phyloP scores from a whole-genome alignment of 768 basidiomycete genomes.

The Harrya chromipes region DNA sequence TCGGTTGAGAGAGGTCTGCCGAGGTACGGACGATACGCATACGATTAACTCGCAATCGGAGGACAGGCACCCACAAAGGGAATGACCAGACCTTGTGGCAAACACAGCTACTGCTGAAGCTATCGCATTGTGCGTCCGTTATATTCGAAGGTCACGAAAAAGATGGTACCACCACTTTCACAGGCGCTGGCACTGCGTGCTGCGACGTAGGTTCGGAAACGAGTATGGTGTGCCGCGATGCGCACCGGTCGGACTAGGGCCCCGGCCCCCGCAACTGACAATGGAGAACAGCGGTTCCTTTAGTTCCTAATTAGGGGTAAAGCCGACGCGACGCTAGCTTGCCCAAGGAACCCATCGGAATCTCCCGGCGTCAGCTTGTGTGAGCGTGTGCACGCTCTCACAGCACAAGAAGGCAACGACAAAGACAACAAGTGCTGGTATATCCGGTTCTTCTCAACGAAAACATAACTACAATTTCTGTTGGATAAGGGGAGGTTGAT shows the following conservation, averaged over 20 bases:
- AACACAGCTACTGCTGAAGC: background rate
- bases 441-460: background rate
- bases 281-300: background rate
- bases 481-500: background rate
- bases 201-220: background rate
- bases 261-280: no score
- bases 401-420: background rate
- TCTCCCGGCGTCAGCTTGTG: background rate
- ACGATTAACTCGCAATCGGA: background rate
- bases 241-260: no score
- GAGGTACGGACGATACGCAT: background rate
- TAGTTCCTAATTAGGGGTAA: background rate
- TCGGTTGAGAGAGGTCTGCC: background rate
- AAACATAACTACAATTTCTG: background rate
- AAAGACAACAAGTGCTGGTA: background rate
- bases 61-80: background rate
- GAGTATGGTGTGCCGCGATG: background rate
- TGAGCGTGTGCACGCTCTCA: constrained; percentile 5
- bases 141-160: no score
- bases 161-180: no score
- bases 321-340: background rate
- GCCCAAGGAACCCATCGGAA: background rate
- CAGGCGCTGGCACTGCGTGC: background rate
- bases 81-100: background rate
- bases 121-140: no score